Evolutionary conservation across 495 filamentous ascomycete species (phyloP).

Genomic region (Penicillium lividum): DNA sequence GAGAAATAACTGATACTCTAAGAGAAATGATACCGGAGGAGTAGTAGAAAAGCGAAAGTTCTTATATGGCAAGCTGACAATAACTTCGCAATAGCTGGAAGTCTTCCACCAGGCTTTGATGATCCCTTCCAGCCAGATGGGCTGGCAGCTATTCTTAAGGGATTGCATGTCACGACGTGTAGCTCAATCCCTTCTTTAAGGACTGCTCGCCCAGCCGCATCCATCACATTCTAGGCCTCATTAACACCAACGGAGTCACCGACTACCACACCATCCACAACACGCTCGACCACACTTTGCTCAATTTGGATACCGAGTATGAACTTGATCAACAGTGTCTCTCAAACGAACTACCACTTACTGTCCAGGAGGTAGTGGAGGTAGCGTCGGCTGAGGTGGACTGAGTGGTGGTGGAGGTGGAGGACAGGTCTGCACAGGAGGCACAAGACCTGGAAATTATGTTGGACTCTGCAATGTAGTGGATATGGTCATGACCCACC

Average conservation of each 20-base stretch:
- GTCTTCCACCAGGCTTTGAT: slow-evolving; percentile 40
- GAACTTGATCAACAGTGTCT: slow-evolving; percentile 10
- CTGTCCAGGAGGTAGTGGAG: slow-evolving; percentile 5
- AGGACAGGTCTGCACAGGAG: slow-evolving; percentile 31
- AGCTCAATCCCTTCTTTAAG: slow-evolving; percentile 43
- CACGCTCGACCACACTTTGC: slow-evolving; percentile 12
- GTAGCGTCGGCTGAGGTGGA: not conserved
- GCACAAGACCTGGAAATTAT: slow-evolving; percentile 43
- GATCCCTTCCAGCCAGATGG: slow-evolving; percentile 47
- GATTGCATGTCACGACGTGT: slow-evolving; percentile 50
- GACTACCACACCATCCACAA: slow-evolving; percentile 13
- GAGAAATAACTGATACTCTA: too few relatives aligned
- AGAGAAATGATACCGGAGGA: too few relatives aligned
- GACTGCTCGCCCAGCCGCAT: slow-evolving; percentile 26
- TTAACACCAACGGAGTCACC: slow-evolving; percentile 2
- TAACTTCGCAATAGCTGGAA: slow-evolving; percentile 38
- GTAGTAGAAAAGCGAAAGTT: too few relatives aligned
- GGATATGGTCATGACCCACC: slow-evolving; percentile 43
- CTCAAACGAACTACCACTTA: slow-evolving; percentile 10
- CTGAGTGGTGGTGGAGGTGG: not conserved
- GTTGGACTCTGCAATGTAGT: slow-evolving; percentile 43
- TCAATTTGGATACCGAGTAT: slow-evolving; percentile 10
- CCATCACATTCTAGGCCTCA: slow-evolving; percentile 15
- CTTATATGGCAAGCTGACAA: too few relatives aligned
- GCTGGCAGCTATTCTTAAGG: slow-evolving; percentile 40